Base-by-base conservation (phyloP, 2,329 filamentous ascomycete genomes). In the Leptodontidium sp. region DNA sequence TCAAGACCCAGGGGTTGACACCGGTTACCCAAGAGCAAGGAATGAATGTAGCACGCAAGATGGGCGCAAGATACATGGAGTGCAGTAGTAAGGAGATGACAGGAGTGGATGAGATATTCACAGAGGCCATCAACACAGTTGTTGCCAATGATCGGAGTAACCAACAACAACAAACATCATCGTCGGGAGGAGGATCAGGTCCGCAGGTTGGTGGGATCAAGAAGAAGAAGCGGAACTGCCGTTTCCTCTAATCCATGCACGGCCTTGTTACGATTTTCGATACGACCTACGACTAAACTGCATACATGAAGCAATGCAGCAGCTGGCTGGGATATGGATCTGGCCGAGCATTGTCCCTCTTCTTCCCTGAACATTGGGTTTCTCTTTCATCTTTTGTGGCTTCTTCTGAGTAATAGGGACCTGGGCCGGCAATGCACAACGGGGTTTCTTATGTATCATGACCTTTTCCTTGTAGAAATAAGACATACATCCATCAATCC, bases 41-140 rank as follows among this genome's bases (percentile, higher is more conserved):
- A 72, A 88, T 91, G 78, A 87, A 89, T 9, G 94, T 99, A 32
- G 94, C 96, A 66, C 88, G 91, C 78, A 96, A 95, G 83, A 99
- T 99, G 96, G 90, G 90, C 72, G 96, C 96, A 14, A 87, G 90
- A 78, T 99, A 99, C 84, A 95, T 97, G 88, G 96, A 99, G 83
- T 99, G 96, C 86, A 97, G 94, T 79, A 97, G 93, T 82, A 98
- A 98, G 83, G 96, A 98, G 82, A 96, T 97, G 91, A 89, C 87
- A 65, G 96, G 96, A 67, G 95, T 99, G 57, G 93, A 98, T 80
- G 95, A 98, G 77, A 96, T 98, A 78, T 99, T 99, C 81, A 92
- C 97, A 80, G 86, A 89, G 71, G 96, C 96, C 66, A 94, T 99
- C 78, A 89, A 94, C 77, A 95, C 92, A 63, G 94, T 96, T 40